Evolutionary conservation across 768 basidiomycete genomes (phyloP).

Genomic region (Rubroboletus satanas): DNA sequence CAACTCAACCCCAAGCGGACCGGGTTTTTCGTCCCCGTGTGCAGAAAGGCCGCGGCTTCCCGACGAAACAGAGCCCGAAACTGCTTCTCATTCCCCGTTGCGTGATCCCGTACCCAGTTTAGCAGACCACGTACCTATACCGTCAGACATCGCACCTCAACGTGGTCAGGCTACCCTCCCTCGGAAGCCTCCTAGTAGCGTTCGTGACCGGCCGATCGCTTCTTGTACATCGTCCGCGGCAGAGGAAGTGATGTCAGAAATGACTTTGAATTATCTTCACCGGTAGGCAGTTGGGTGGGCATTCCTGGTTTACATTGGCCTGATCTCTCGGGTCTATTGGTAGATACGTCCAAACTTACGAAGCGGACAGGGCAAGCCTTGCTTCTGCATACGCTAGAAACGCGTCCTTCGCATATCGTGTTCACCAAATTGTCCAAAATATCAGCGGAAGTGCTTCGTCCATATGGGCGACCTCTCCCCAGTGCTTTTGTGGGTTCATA

Average conservation of each 20-base stretch:
- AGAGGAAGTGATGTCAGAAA: constrained; percentile 27
- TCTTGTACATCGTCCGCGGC: not conserved
- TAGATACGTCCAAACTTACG: constrained; percentile 33
- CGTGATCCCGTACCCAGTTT: not conserved
- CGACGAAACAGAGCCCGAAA: constrained; percentile 3
- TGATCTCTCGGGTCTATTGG: constrained; percentile 4
- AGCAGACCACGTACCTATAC: not conserved
- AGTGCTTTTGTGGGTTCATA: constrained; percentile 17
- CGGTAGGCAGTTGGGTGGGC: constrained; percentile 18
- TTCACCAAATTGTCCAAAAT: constrained; percentile 9
- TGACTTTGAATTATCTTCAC: constrained; percentile 29
- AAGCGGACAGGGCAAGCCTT: constrained; percentile 30
- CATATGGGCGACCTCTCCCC: not conserved
- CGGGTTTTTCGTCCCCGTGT: not conserved
- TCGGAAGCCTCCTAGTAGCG: not conserved
- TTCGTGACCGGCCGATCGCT: not conserved
- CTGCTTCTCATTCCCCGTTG: not conserved
- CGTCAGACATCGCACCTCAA: not conserved
- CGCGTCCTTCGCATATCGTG: constrained; percentile 32
- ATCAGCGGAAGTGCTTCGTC: not conserved
- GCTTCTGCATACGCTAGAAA: constrained; percentile 30
- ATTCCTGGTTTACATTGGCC: not conserved
- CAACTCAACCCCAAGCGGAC: not conserved
- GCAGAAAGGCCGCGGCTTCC: not conserved
- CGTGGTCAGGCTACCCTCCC: not conserved